Evolutionary conservation across 129 eudicot genomes (phyloP), one percentile per base, ranked within the genome.

Genomic region (Scalesia atractyloides): DNA sequence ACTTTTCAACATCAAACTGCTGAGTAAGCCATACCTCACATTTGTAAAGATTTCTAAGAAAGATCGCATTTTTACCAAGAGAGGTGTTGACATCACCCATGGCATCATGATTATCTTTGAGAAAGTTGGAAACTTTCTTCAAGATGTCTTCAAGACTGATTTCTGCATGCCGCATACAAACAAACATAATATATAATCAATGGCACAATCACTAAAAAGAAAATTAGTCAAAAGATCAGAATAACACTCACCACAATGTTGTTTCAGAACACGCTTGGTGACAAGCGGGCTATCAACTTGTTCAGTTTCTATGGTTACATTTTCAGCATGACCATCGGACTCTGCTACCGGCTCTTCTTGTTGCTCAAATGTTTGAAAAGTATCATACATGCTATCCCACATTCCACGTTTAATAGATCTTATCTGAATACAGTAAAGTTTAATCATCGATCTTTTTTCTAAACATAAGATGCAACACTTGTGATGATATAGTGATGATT

Each of bases 321-420:
- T 75, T 67, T 79, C 86, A 33, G 47, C 60, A 39, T 26, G 65
- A 51, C 65, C 82, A 70, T 88, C 58, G 37, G 81, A 39, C 48
- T 12, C 61, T 15, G 79, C 65, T 51, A 34, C 62, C 33, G 69
- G 64, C 13, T 70, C 65, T 56, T 66, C 84, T 33, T 69, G 82
- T 33, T 69, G 84, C 59, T 70, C 72, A 68, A 82, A 64, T 18
- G 76, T 73, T 76, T 83, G 91, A 30, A 84, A 76, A 76, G 86
- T 77, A 43, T 90, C 97, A 74, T 84, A 87, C 83, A 87, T 81
- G 80, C 85, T 82, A 88, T 94, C 96, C 83, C 90, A 90, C 86
- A 90, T 81, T 68, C 98, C 98, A 74, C 36, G 26, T 84, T 83
- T 84, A 6, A 94, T 86, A 53, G 91, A 88, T 51, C 53, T 76